Conservation (phyloP, 345 rosid genomes). For the Populus pruinosa region DNA sequence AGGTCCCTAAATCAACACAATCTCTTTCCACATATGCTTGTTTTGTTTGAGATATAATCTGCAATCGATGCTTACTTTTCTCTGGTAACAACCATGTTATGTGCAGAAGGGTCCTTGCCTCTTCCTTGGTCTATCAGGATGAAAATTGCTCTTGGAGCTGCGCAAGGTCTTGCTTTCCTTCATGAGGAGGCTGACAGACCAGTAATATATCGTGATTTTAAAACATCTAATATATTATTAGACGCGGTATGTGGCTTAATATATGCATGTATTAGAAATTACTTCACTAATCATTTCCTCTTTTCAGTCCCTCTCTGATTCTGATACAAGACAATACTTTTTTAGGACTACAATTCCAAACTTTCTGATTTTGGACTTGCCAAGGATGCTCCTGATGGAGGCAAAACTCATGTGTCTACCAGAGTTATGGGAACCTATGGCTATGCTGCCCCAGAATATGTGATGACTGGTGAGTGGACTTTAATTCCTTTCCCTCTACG, state of each 20-base stretch:
- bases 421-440: conserved; percentile 49
- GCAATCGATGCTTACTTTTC: conserved; percentile 12
- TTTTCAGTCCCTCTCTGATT: background rate
- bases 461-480: conserved; percentile 34
- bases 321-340: background rate
- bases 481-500: background rate
- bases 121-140: conserved; percentile 46
- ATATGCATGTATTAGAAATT: background rate
- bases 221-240: conserved; percentile 40
- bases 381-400: conserved; percentile 45
- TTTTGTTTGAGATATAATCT: background rate
- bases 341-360: conserved; percentile 42
- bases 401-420: conserved; percentile 43
- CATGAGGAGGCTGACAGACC: conserved; percentile 42
- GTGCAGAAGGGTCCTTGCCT: conserved; percentile 37
- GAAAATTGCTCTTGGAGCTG: conserved; percentile 46
- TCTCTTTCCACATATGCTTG: background rate
- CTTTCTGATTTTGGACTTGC: conserved; percentile 49
- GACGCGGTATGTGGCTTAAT: conserved; percentile 31
- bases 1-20: background rate
- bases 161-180: conserved; percentile 41
- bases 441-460: conserved; percentile 45
- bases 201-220: conserved; percentile 43
- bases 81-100: conserved; percentile 31
- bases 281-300: background rate